Percentiles rank a stretch among this genome's conserved stretches.
Evolutionary conservation across 2,329 filamentous ascomycete species (phyloP).

Genomic region (Sporothrix pallida): DNA sequence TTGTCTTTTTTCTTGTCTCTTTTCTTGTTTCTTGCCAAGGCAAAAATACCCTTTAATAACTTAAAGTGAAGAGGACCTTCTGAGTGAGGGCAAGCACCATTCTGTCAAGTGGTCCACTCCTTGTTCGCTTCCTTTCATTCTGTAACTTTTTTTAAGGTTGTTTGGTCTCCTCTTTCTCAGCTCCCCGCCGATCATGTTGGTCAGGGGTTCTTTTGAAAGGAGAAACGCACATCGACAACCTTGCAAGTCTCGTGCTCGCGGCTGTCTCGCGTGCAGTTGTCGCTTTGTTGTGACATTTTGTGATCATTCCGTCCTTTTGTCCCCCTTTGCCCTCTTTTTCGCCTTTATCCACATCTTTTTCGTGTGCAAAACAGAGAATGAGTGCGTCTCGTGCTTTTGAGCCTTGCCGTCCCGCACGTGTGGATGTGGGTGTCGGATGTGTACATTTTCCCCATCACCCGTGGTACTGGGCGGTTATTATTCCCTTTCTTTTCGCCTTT

Average conservation of each 20-base stretch:
- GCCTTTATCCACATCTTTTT: not conserved
- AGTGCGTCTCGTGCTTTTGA: not conserved
- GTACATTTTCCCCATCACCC: not conserved
- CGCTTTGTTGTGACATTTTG: not conserved
- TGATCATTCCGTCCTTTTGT: not conserved
- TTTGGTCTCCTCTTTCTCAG: not conserved
- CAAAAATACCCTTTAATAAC: not conserved
- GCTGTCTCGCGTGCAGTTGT: not conserved
- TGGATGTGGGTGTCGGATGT: not conserved
- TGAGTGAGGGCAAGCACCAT: not conserved
- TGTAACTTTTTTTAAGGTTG: not conserved
- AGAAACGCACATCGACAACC: not conserved
- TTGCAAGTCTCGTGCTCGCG: constrained; percentile 5
- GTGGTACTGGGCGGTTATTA: not conserved
- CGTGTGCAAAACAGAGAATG: too few species aligned
- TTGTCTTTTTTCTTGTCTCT: not conserved
- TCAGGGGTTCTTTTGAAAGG: not conserved
- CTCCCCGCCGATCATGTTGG: not conserved
- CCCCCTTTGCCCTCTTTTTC: not conserved
- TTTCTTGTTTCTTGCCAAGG: not conserved
- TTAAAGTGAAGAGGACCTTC: constrained; percentile 6
- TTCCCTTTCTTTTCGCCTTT: not conserved
- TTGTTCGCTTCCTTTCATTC: not conserved
- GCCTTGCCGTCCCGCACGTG: constrained; percentile 4
- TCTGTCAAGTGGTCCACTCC: not conserved